phyloP scores from a whole-genome alignment of 1,284 basidiomycete genomes.

The Marasmius tenuissimus region DNA sequence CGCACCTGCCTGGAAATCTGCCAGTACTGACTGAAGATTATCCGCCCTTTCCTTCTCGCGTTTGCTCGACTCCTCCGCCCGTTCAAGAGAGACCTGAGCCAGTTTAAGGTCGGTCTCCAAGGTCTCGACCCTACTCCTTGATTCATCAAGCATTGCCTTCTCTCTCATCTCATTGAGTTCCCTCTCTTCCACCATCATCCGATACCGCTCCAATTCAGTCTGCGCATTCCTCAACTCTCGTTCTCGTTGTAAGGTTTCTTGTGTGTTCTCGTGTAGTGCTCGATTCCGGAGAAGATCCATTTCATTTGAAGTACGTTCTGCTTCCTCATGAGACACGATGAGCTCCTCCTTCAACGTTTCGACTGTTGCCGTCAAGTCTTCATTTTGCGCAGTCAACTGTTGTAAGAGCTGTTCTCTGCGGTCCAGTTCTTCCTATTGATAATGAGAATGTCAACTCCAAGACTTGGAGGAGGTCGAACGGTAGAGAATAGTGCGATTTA shows the following conservation, averaged over 20 bases:
- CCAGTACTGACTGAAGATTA: conserved; percentile 90
- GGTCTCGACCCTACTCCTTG: conserved; percentile 53
- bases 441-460: conserved; percentile 14
- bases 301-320: conserved; percentile 67
- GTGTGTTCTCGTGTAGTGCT: conserved; percentile 60
- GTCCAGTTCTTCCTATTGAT: conserved; percentile 90
- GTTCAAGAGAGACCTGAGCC: conserved; percentile 56
- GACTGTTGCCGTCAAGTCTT: conserved; percentile 67
- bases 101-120: conserved; percentile 69
- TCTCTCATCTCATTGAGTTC: conserved; percentile 78
- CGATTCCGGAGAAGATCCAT: conserved; percentile 65
- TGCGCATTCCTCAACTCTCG: conserved; percentile 79
- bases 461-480: neutral
- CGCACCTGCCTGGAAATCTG: conserved; percentile 92
- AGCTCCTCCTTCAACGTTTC: conserved; percentile 81
- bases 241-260: conserved; percentile 76
- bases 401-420: conserved; percentile 81
- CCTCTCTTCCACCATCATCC: conserved; percentile 88
- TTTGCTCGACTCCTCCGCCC: conserved; percentile 57
- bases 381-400: conserved; percentile 73
- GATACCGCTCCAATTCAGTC: conserved; percentile 80
- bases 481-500: conserved; percentile 19
- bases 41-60: conserved; percentile 74
- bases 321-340: conserved; percentile 70
- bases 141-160: conserved; percentile 70